A percentile compares a stretch with the other conserved stretches of the same genome.
phyloP scores from a whole-genome alignment of 345 rosid species.

The Salix brachista region DNA sequence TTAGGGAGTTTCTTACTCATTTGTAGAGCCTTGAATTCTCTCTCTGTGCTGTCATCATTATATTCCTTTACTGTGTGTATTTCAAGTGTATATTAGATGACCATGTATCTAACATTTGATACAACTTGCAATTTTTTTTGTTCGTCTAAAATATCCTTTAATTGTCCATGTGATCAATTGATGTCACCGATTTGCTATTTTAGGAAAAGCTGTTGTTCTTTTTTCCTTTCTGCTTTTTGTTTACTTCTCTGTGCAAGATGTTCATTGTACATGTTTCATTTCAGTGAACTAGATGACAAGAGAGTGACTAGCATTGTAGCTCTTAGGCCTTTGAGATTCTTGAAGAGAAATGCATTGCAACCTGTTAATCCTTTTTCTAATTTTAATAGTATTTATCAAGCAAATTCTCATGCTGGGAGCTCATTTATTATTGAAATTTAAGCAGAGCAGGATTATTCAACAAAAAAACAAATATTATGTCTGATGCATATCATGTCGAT shows the following conservation, averaged over 20 bases:
- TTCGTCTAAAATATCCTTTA: neutral
- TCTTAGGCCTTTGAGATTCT: neutral
- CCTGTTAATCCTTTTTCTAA: neutral
- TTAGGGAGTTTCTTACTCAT: constrained; percentile 4
- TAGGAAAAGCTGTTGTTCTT: neutral
- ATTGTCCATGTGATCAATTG: neutral
- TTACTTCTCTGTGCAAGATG: neutral
- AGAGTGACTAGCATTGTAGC: neutral
- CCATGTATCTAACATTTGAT: constrained; percentile 10
- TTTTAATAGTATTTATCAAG: neutral
- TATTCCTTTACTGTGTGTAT: neutral
- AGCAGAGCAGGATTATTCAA: neutral
- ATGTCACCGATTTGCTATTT: neutral
- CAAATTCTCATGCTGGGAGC: neutral
- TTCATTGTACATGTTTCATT: neutral
- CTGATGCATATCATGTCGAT: neutral
- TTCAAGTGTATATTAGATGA: constrained; percentile 14
- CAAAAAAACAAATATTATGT: neutral
- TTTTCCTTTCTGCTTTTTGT: neutral
- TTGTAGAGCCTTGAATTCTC: constrained; percentile 15
- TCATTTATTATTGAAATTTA: neutral
- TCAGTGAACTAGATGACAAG: neutral
- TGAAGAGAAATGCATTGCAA: neutral
- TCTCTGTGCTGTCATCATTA: neutral
- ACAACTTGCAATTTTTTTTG: neutral